Percentiles rank a stretch among this genome's conserved stretches.
These are phyloP conservation scores for Chytridium lagenaria DNA, from an alignment of 371 early-diverging fungal species.

Conservation along the genomic window DNA sequence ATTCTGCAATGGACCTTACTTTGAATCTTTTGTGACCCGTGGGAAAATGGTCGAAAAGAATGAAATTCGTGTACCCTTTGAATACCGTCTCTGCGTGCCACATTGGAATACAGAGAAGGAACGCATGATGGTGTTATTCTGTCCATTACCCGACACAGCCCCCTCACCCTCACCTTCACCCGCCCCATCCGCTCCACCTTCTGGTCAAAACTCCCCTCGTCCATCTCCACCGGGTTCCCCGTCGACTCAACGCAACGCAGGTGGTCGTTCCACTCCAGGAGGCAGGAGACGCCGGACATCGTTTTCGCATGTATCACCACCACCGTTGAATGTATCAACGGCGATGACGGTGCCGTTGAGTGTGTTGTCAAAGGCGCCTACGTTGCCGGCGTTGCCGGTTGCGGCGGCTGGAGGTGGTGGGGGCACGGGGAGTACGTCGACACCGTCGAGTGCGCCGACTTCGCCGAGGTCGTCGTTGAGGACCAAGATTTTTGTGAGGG, in stretches of 20 bases:
- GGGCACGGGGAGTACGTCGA: not conserved
- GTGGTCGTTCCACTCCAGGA: not conserved
- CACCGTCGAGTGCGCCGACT: not conserved
- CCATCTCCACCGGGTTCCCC: slow-evolving; percentile 18
- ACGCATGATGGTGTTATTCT: slow-evolving; percentile 61
- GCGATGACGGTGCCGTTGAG: slow-evolving; percentile 31
- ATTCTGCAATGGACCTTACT: slow-evolving; percentile 87
- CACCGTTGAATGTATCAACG: not conserved
- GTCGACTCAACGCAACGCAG: not conserved
- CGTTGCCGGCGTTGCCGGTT: slow-evolving; percentile 19
- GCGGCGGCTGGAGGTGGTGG: not conserved
- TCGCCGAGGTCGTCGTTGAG: not conserved
- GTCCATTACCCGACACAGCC: slow-evolving; percentile 58
- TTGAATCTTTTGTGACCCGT: slow-evolving; percentile 70
- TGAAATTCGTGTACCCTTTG: slow-evolving; percentile 57
- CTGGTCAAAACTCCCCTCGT: not conserved
- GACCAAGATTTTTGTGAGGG: not conserved
- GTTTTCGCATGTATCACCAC: not conserved
- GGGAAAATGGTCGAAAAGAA: slow-evolving; percentile 70
- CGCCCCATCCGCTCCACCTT: slow-evolving; percentile 23
- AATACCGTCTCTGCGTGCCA: slow-evolving; percentile 76
- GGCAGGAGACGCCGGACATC: slow-evolving; percentile 7
- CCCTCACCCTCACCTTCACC: slow-evolving; percentile 36
- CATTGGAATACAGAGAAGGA: slow-evolving; percentile 80
- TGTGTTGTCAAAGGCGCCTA: slow-evolving; percentile 35